Percentiles rank a stretch among this genome's conserved stretches.
These are phyloP conservation scores for Daucus carota DNA, from an alignment of 129 eudicot genomes.

Conservation along the genomic window DH1_v3.0 NC_030384.2:34617001-34617500, in stretches of 20 bases:
- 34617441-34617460: neutral
- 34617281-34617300: neutral
- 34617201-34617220: slow-evolving; percentile 42
- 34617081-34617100: neutral
- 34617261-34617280: neutral
- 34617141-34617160: slow-evolving; percentile 75
- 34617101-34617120: slow-evolving; percentile 68
- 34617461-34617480: neutral
- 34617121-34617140: slow-evolving; percentile 89
- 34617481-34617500: neutral
- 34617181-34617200: slow-evolving; percentile 64
- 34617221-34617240: slow-evolving; percentile 4
- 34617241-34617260: neutral
- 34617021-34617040: neutral
- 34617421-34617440: neutral
- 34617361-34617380: neutral
- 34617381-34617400: neutral
- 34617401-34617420: neutral
- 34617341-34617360: neutral
- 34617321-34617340: neutral
- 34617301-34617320: neutral
- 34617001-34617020: neutral
- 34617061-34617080: neutral
- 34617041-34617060: neutral
- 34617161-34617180: slow-evolving; percentile 63